Conservation (phyloP, 2,329 filamentous ascomycete species). For the Rhinocladiella similis region DNA sequence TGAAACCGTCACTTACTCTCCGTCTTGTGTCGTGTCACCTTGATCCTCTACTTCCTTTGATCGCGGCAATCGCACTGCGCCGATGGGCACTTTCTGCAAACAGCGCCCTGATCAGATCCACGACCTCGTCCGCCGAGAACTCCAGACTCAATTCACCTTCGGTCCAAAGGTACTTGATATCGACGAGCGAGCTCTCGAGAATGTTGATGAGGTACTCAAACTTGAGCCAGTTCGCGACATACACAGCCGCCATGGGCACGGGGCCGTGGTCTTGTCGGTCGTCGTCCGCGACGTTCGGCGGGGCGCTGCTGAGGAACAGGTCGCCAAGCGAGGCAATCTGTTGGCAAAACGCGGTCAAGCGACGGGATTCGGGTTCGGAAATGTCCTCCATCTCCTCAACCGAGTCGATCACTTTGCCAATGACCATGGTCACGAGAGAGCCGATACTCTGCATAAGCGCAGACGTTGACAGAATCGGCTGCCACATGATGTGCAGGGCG, state of each 20-base stretch:
- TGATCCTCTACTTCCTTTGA: slow-evolving; percentile 32
- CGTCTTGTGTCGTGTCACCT: slow-evolving; percentile 1
- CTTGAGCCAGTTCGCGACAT: slow-evolving; percentile 64
- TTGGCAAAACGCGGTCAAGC: slow-evolving; percentile 58
- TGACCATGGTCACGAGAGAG: slow-evolving; percentile 57
- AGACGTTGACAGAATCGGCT: slow-evolving; percentile 58
- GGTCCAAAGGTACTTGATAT: slow-evolving; percentile 66
- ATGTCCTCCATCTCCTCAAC: slow-evolving; percentile 65
- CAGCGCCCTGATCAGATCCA: slow-evolving; percentile 63
- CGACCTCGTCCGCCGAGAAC: slow-evolving; percentile 61
- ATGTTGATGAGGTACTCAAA: slow-evolving; percentile 66
- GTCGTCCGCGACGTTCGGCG: slow-evolving; percentile 18
- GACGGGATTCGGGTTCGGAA: slow-evolving; percentile 61
- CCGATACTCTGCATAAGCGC: slow-evolving; percentile 63
- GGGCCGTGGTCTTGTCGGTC: slow-evolving; percentile 31
- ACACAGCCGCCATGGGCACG: slow-evolving; percentile 59
- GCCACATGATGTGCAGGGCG: slow-evolving; percentile 58
- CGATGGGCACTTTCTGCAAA: slow-evolving; percentile 64
- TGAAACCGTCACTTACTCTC: too few species aligned
- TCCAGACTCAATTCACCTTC: slow-evolving; percentile 65
- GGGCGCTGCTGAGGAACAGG: slow-evolving; percentile 53
- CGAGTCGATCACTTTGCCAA: slow-evolving; percentile 61
- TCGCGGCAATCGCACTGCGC: slow-evolving; percentile 51
- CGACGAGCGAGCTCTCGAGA: slow-evolving; percentile 61
- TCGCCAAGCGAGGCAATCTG: slow-evolving; percentile 56